phyloP scores from a whole-genome alignment of 306 rosid genomes.

The Rubus idaeus region DNA sequence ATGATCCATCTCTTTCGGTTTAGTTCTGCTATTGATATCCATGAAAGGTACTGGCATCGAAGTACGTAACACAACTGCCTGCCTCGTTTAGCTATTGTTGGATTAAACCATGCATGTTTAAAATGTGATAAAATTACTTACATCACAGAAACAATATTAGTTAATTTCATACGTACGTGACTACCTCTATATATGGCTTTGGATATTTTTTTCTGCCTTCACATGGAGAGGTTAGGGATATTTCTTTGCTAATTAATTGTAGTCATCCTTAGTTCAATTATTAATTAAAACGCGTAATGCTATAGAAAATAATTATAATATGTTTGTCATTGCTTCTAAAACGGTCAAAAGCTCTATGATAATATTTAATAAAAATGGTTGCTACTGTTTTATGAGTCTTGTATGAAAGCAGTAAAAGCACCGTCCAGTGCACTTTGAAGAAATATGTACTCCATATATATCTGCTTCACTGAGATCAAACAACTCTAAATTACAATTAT shows the following conservation, averaged over 20 bases:
- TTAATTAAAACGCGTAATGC: too few species aligned
- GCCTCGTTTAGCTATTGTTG: neutral
- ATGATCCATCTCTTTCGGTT: neutral
- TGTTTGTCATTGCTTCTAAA: too few species aligned
- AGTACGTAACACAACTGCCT: neutral
- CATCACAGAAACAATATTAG: neutral
- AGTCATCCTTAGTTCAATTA: neutral
- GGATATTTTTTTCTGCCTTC: neutral
- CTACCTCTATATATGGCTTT: neutral
- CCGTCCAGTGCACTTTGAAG: too few species aligned
- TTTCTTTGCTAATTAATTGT: neutral
- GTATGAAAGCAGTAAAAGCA: too few species aligned
- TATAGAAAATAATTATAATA: too few species aligned
- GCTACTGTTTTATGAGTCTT: too few species aligned
- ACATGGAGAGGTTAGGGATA: too few species aligned
- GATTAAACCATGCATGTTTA: neutral
- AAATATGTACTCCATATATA: too few species aligned
- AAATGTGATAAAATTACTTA: neutral
- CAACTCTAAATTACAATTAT: too few species aligned
- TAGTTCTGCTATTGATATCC: neutral
- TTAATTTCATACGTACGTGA: conserved; percentile 6
- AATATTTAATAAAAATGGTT: too few species aligned
- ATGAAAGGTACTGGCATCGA: neutral
- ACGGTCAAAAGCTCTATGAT: too few species aligned
- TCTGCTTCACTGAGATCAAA: too few species aligned